Evolutionary conservation across 202 grass and related monocot species (phyloP).

Genomic region (Schoenoplectus tabernaemontani): DNA sequence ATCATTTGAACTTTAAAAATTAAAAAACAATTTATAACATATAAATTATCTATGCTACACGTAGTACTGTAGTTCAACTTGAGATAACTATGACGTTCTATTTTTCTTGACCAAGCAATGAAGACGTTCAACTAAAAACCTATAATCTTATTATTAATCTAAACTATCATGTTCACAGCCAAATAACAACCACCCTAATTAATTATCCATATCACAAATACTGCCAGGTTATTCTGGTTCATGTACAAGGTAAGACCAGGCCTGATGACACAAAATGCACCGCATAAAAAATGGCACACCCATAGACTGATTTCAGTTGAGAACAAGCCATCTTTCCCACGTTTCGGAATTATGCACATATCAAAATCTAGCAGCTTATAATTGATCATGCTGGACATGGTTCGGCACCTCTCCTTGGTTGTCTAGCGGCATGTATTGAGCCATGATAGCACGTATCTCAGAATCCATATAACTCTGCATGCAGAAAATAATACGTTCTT

Average conservation of each 20-base stretch:
- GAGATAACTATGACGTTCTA: too few relatives aligned
- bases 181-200: too few relatives aligned
- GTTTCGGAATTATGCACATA: neutral
- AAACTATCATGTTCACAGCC: too few relatives aligned
- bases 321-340: neutral
- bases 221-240: neutral
- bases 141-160: too few relatives aligned
- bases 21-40: too few relatives aligned
- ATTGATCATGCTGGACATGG: constrained; percentile 53
- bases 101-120: too few relatives aligned
- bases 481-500: neutral
- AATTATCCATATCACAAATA: too few relatives aligned
- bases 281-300: constrained; percentile 15
- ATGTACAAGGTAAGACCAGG: constrained; percentile 13
- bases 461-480: constrained; percentile 78
- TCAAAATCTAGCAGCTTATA: constrained; percentile 35
- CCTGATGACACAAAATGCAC: constrained; percentile 1
- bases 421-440: constrained; percentile 85
- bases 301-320: neutral
- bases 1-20: too few relatives aligned
- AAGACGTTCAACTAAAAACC: too few relatives aligned
- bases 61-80: too few relatives aligned
- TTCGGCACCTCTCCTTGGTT: constrained; percentile 52
- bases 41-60: too few relatives aligned
- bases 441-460: constrained; percentile 87